These are phyloP conservation scores for Pseudogymnoascus sp. DNA, from an alignment of 2,329 filamentous ascomycete species.

Conservation along the genomic window DNA sequence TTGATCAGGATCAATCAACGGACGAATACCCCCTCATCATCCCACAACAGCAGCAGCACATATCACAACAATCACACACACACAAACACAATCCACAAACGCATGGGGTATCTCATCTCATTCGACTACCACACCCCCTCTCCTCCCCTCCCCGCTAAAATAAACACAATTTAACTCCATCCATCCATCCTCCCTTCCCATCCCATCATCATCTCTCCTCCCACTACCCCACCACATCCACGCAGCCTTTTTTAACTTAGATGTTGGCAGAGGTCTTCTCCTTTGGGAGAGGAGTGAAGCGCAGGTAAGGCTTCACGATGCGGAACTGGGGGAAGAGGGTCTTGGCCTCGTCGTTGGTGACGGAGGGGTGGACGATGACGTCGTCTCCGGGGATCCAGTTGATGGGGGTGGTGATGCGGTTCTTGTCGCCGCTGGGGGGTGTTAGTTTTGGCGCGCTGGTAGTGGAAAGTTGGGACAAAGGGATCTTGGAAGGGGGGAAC, in stretches of 20 bases:
- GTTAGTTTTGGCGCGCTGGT: neutral
- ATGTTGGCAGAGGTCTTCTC: constrained; percentile 31
- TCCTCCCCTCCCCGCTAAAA: neutral
- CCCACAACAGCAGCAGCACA: neutral
- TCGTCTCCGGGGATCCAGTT: constrained; percentile 86
- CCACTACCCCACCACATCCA: neutral
- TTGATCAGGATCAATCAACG: neutral
- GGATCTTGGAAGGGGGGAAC: too few species aligned
- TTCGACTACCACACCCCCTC: neutral
- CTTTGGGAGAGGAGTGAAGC: constrained; percentile 60
- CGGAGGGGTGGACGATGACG: constrained; percentile 78
- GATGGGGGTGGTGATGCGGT: constrained; percentile 80
- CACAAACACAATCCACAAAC: neutral
- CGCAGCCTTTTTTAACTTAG: constrained; percentile 11
- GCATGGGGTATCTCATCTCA: constrained; percentile 1
- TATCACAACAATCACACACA: neutral
- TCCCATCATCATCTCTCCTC: neutral
- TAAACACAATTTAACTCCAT: neutral
- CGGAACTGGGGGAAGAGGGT: constrained; percentile 74
- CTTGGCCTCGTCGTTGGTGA: constrained; percentile 78
- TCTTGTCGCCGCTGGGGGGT: constrained; percentile 57
- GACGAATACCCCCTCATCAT: neutral
- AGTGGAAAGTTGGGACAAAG: neutral
- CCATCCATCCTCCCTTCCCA: neutral
- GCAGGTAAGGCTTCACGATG: constrained; percentile 62